Evolutionary conservation across 345 rosid species (phyloP).

Genomic region (Bruguiera gymnorhiza): DNA sequence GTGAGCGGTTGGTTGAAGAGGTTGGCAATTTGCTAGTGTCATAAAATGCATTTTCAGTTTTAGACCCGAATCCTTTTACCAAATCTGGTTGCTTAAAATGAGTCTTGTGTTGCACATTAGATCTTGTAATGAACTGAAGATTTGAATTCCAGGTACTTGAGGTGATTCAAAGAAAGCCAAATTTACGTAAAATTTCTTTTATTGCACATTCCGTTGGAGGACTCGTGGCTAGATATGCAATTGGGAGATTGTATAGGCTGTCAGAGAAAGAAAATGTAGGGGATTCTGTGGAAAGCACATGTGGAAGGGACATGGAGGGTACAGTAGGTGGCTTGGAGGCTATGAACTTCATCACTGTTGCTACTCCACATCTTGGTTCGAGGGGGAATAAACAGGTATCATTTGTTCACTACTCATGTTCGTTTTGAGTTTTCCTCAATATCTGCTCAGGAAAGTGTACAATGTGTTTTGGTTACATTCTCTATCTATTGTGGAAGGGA

Average conservation of each 20-base stretch:
- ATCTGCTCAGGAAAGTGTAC: background rate
- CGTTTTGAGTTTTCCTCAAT: constrained; percentile 5
- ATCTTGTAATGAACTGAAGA: constrained; percentile 3
- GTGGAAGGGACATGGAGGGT: constrained; percentile 35
- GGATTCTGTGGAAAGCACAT: constrained; percentile 21
- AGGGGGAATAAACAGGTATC: constrained; percentile 91
- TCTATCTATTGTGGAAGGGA: background rate
- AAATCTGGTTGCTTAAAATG: background rate
- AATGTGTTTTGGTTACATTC: background rate
- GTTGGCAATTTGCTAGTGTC: constrained; percentile 31
- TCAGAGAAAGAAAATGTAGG: constrained; percentile 30
- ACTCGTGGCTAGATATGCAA: constrained; percentile 86
- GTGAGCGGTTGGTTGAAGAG: constrained; percentile 85
- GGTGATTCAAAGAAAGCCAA: constrained; percentile 58
- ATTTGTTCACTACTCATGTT: background rate
- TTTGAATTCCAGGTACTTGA: constrained; percentile 64
- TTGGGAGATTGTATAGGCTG: constrained; percentile 80
- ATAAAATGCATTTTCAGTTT: background rate
- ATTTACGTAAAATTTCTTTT: constrained; percentile 76
- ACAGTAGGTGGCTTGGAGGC: constrained; percentile 84
- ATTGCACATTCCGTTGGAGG: constrained; percentile 91
- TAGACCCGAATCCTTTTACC: background rate
- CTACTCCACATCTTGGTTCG: constrained; percentile 97
- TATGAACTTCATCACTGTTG: constrained; percentile 83
- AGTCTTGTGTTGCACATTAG: background rate